Percentiles rank a stretch among this genome's conserved stretches.
Conservation (phyloP, 2,329 filamentous ascomycete genomes). For the Ambrosiella beaveri region DNA sequence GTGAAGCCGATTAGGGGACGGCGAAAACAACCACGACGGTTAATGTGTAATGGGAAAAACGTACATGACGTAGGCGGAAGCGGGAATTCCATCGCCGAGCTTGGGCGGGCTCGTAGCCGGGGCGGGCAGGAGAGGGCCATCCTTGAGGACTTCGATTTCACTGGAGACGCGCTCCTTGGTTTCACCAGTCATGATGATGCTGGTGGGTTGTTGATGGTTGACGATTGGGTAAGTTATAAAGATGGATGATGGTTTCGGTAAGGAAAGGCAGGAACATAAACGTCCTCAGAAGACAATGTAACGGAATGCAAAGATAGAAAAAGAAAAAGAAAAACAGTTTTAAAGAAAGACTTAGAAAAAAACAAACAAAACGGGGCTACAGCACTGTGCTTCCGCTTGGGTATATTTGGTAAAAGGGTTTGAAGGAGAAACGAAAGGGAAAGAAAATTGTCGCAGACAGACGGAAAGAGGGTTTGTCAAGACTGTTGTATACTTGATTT, state of each 20-base stretch:
- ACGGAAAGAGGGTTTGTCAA: no score
- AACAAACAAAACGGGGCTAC: neutral
- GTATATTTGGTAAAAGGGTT: neutral
- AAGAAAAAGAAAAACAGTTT: neutral
- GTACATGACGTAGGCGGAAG: constrained; percentile 68
- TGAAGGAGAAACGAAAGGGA: no score
- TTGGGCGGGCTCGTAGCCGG: constrained; percentile 61
- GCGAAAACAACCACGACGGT: neutral
- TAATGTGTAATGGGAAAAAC: constrained; percentile 17
- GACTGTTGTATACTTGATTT: no score
- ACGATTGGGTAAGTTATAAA: neutral
- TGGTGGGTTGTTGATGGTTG: constrained; percentile 1
- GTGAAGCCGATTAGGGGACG: neutral
- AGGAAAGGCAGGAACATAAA: neutral
- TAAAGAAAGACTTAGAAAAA: constrained; percentile 3
- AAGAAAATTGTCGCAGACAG: no score
- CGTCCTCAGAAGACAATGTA: neutral
- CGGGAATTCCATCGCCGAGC: constrained; percentile 54
- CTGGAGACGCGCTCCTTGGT: constrained; percentile 75
- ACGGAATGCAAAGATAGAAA: neutral
- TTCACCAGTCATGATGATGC: constrained; percentile 29
- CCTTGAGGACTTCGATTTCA: constrained; percentile 46
- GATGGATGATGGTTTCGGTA: neutral
- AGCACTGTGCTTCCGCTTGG: neutral
- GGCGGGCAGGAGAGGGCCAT: constrained; percentile 26